Evolutionary conservation across 768 basidiomycete genomes (phyloP), one percentile per base, ranked within the genome.

Genomic region (Ramaria rubella): DNA sequence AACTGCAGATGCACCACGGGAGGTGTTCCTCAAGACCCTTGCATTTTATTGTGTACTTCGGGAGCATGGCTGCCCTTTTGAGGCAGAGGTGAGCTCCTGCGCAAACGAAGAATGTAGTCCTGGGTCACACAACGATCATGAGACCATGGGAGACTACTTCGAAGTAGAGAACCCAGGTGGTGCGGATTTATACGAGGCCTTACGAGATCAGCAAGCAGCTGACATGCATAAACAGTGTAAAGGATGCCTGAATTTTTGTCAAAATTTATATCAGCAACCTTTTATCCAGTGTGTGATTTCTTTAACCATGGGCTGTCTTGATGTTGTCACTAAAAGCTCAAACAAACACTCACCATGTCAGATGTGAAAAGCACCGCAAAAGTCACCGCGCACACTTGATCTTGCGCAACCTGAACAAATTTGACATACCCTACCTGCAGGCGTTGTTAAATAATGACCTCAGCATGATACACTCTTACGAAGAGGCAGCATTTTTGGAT

Each of bases 11-110:
- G 29, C 21, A 49, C 9, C 5, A 26, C 19, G 29, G 6, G 60
- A 63, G 38, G 52, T 66, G 5, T 65, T 66, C 49, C 19, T 45
- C 2, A 65, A 65, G 36, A 67, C 65, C 6, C 46, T 67, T 4
- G 61, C 57, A 1, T 61, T 67, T 45, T 67, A 54, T 33, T 64
- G 62, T 55, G 57, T 60, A 19, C 30, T 67, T 12, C 21, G 6
- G 1, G 59, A 65, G 17, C 57, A 59, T 19, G 66, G 65, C 12
- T 65, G 64, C 50, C 36, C 52, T 9, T 61, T 67, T 45, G 54
- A n/a, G n/a, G n/a, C n/a, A n/a, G n/a, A n/a, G n/a, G n/a, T n/a
- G n/a, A n/a, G n/a, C n/a, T n/a, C n/a, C n/a, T n/a, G n/a, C n/a
- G n/a, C n/a, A n/a, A n/a, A n/a, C n/a, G n/a, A n/a, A n/a, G n/a